These are phyloP conservation scores for Microglena sp. DNA, from an alignment of 139 green algal species.

Conservation along the genomic window DNA sequence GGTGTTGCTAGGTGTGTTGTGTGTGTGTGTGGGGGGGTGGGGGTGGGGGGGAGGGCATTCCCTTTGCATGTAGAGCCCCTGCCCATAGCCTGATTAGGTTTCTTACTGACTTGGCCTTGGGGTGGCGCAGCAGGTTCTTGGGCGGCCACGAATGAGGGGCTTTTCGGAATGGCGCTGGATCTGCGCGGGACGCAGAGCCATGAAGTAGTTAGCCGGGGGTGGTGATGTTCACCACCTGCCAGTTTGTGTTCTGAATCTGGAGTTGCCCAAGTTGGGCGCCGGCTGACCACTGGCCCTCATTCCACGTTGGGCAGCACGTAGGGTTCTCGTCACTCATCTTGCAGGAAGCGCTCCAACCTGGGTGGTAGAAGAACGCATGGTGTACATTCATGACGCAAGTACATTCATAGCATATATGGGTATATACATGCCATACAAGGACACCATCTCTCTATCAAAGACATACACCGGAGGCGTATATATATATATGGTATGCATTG, in stretches of 20 bases:
- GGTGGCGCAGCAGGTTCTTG: slow-evolving; percentile 94
- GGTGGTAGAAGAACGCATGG: no score
- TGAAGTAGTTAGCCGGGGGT: slow-evolving; percentile 99
- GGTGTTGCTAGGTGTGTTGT: no score
- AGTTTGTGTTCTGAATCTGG: slow-evolving; percentile 87
- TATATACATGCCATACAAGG: no score
- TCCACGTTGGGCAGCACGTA: slow-evolving; percentile 74
- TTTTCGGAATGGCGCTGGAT: slow-evolving; percentile 95
- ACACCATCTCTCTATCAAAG: no score
- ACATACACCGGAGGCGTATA: no score
- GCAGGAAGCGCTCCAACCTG: slow-evolving; percentile 83
- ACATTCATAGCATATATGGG: no score
- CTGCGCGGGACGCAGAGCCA: slow-evolving; percentile 77
- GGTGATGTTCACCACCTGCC: slow-evolving; percentile 89
- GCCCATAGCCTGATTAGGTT: no score
- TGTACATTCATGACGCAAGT: no score
- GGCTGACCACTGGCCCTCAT: slow-evolving; percentile 67
- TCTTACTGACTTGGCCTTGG: slow-evolving; percentile 70
- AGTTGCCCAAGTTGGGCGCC: slow-evolving; percentile 74
- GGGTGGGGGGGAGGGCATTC: no score
- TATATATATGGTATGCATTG: no score
- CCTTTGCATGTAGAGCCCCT: no score
- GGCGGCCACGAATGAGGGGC: slow-evolving; percentile 90
- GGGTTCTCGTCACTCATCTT: slow-evolving; percentile 86
- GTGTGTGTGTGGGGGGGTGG: no score